Conservation (phyloP, 371 early-diverging fungal genomes). For the Mortierella sp. region DNA sequence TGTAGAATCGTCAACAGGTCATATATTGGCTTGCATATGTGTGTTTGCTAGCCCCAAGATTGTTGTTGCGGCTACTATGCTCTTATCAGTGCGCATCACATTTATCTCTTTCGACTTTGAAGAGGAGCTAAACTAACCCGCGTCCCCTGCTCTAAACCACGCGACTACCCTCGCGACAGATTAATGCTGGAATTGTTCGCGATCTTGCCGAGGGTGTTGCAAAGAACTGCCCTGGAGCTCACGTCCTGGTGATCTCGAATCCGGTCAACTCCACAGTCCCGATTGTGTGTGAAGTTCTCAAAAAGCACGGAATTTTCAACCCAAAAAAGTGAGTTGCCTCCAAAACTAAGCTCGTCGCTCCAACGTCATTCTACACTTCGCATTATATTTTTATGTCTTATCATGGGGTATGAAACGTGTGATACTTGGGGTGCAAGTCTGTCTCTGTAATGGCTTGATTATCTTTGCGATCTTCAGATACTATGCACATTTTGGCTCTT, state of each 20-base stretch:
- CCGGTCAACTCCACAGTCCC: constrained; percentile 93
- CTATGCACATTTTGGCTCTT: too few species aligned
- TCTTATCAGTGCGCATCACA: constrained; percentile 7
- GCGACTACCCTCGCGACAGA: too few species aligned
- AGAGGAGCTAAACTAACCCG: not conserved
- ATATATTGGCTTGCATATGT: not conserved
- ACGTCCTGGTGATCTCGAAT: constrained; percentile 84
- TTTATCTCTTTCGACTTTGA: not conserved
- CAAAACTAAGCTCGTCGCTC: not conserved
- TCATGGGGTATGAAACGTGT: too few species aligned
- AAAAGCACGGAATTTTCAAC: constrained; percentile 87
- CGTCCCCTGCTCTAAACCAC: not conserved
- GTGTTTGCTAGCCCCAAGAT: not conserved
- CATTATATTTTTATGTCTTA: too few species aligned
- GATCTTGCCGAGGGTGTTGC: constrained; percentile 80
- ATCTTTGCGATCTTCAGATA: too few species aligned
- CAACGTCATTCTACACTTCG: not conserved
- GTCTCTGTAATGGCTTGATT: too few species aligned
- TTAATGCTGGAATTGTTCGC: constrained; percentile 89
- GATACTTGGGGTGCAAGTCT: too few species aligned
- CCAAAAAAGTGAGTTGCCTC: constrained; percentile 75
- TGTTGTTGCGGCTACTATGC: not conserved
- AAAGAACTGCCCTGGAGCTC: constrained; percentile 82
- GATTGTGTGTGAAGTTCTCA: constrained; percentile 84
- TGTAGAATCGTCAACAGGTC: not conserved